Base-by-base conservation (phyloP, 1,139 yeast species). In the Magnusiomyces suaveolens region DNA sequence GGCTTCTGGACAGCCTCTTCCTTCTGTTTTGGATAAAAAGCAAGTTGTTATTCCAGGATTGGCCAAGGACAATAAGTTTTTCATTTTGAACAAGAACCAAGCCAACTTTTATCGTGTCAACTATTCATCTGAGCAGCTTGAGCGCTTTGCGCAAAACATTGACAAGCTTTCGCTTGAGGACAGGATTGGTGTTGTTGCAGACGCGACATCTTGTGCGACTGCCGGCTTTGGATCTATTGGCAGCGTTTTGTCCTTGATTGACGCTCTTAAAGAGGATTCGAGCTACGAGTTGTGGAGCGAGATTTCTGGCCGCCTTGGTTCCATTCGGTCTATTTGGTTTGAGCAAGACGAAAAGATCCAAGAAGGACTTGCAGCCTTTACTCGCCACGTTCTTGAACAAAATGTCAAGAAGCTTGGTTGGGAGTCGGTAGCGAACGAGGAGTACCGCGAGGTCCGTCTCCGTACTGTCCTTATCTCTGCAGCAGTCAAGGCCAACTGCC, bases 281-380 rank as follows among this genome's bases (percentile, higher is more conserved):
- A 77, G 80, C 51, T 79, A 75, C 63, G 80, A 61, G 51, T 87
- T 85, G 36, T 86, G 95, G 94, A 67, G 73, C 47, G 83, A 82
- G 60, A 71, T 85, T 50, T 68, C 79, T 29, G 69, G 71, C 43
- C 71, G 79, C 41, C 66, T 85, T 53, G 64, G 66, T 6, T 60
- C 69, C 16, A 67, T 85, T 44, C 66, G 70, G 20, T 70, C 74
- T 23, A 73, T 76, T 0, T 84, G 83, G 71, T 73, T 74, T 52
- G 76, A 75, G n/a, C 72, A 72, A 52, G 70, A 76, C 20, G 65
- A 64, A 16, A 69, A 70, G 12, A 62, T 76, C n/a, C 62, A 66
- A n/a, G 57, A 62, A 3, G 72, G 69, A 1, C 69, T 85, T 52
- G 64, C 63, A n/a, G 64, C 64, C 23, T 80, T 81, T 60, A 64